phyloP scores from a whole-genome alignment of 345 rosid species.

The Streptanthus diversifolius region DNA sequence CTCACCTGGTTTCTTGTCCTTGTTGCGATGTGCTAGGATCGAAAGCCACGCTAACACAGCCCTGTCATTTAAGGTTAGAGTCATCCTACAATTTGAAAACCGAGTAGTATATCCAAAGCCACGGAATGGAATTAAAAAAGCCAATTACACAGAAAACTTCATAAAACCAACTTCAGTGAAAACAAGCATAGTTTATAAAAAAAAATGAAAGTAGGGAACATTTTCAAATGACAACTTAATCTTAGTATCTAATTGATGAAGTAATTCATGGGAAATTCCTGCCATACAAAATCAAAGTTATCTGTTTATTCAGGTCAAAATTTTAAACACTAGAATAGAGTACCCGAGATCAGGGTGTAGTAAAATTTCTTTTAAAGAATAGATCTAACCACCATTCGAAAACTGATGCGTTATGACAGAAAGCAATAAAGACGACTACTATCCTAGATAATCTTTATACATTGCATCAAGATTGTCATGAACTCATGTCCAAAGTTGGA shows the following conservation, averaged over 20 bases:
- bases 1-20: slow-evolving; percentile 73
- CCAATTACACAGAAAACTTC: neutral
- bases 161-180: neutral
- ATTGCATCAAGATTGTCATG: neutral
- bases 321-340: neutral
- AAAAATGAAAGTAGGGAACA: neutral
- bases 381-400: neutral
- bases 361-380: neutral
- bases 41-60: slow-evolving; percentile 96
- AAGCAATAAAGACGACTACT: neutral
- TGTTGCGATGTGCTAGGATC: slow-evolving; percentile 72
- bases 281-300: neutral
- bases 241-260: neutral
- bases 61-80: slow-evolving; percentile 46
- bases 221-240: neutral
- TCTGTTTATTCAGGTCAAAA: neutral
- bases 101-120: neutral
- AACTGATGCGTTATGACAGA: neutral
- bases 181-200: neutral
- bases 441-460: neutral
- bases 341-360: neutral
- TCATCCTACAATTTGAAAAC: neutral
- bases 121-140: neutral
- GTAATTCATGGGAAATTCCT: neutral
- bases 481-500: neutral